Percentiles rank a stretch among this genome's conserved stretches.
These are phyloP conservation scores for Ceratobasidium sp. DNA, from an alignment of 1,284 basidiomycete species.

Conservation along the genomic window DNA sequence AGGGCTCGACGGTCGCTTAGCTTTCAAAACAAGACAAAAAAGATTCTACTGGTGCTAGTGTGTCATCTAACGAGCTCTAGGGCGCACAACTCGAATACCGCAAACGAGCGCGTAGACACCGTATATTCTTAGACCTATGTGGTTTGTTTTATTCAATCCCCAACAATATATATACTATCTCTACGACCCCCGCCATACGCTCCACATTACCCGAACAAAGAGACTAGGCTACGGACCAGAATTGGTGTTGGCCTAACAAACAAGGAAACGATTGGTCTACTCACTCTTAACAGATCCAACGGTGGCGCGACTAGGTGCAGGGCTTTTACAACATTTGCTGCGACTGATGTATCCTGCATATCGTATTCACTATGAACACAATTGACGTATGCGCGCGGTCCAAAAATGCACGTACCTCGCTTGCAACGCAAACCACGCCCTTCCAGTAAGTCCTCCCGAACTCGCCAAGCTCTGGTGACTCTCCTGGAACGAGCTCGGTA, in stretches of 20 bases:
- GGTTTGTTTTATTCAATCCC: too few species aligned
- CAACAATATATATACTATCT: background rate
- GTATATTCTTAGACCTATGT: too few species aligned
- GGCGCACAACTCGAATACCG: too few species aligned
- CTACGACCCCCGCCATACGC: background rate
- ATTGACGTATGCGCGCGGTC: background rate
- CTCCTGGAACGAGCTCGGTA: conserved; percentile 17
- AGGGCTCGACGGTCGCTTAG: too few species aligned
- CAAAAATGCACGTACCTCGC: background rate
- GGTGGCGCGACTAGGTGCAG: conserved; percentile 25
- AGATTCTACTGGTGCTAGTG: too few species aligned
- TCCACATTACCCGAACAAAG: conserved; percentile 33
- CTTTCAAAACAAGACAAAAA: too few species aligned
- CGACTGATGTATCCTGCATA: conserved; percentile 11
- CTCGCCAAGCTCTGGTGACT: conserved; percentile 19
- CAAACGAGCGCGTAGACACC: too few species aligned
- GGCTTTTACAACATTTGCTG: conserved; percentile 2
- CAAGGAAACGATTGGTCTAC: background rate
- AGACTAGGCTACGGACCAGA: conserved; percentile 11
- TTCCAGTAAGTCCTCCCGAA: conserved; percentile 38
- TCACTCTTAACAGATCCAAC: conserved; percentile 26
- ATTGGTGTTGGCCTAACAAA: background rate
- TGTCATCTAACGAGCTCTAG: too few species aligned
- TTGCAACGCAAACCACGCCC: conserved; percentile 25
- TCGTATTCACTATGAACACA: background rate